A percentile compares a stretch with the other conserved stretches of the same genome.
Conservation (phyloP, 1,284 basidiomycete genomes). For the Rhodotorula glutinis region DNA sequence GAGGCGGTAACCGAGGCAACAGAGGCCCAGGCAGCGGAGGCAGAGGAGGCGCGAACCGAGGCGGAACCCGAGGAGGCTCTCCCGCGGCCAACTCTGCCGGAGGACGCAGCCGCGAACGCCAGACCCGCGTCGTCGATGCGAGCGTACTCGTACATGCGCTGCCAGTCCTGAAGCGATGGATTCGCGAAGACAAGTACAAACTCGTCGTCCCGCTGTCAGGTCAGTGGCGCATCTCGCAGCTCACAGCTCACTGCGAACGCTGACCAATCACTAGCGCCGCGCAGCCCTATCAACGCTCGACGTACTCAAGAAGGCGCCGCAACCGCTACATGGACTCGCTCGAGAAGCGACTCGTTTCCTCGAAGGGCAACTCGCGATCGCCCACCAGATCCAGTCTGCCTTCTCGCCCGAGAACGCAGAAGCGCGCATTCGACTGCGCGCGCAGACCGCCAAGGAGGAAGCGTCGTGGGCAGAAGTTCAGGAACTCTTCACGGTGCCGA, state of each 20-base stretch:
- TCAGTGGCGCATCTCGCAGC: neutral
- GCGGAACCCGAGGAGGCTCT: neutral
- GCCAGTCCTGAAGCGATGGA: slow-evolving; percentile 36
- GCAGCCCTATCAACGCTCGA: slow-evolving; percentile 36
- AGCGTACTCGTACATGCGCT: slow-evolving; percentile 35
- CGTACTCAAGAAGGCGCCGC: slow-evolving; percentile 30
- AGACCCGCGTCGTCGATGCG: slow-evolving; percentile 29
- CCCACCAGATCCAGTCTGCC: slow-evolving; percentile 20
- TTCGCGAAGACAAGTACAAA: slow-evolving; percentile 27
- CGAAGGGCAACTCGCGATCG: slow-evolving; percentile 35
- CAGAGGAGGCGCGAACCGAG: neutral
- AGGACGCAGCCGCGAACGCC: neutral
- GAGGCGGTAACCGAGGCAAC: neutral
- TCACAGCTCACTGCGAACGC: neutral
- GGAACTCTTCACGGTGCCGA: slow-evolving; percentile 11
- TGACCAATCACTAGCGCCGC: no score
- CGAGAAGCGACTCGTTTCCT: slow-evolving; percentile 35
- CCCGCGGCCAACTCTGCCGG: neutral
- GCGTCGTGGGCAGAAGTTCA: slow-evolving; percentile 28
- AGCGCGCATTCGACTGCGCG: slow-evolving; percentile 23
- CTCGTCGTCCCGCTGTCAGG: slow-evolving; percentile 36
- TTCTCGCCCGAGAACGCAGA: slow-evolving; percentile 8
- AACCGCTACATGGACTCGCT: slow-evolving; percentile 23
- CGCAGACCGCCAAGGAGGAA: slow-evolving; percentile 23
- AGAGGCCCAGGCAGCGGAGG: slow-evolving; percentile 6